Evolutionary conservation across 768 basidiomycete species (phyloP), one percentile per base, ranked within the genome.

Genomic region (Leccinum arenicola): DNA sequence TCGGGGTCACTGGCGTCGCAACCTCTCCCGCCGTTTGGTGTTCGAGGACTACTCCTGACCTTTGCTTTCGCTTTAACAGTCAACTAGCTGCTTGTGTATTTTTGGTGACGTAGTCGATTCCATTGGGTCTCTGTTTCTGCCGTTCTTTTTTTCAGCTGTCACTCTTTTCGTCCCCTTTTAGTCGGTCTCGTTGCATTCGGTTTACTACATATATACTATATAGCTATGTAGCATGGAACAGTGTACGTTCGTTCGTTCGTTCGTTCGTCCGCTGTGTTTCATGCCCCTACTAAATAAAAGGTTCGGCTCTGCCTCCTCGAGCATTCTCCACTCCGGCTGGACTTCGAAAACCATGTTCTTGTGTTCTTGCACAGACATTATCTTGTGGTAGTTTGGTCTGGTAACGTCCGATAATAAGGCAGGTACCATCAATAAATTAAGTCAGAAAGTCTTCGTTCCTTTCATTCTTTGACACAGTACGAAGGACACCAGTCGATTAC

Each of bases 361-460:
- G 12, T 14, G 35, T 33, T 33, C 33, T 33, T 33, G 33, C 33
- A 33, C 33, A 33, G n/a, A n/a, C n/a, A n/a, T n/a, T 15, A 15
- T 36, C 0, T 0, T 36, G 14, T 36, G 35, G 35, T 36, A 36
- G 36, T 36, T 1, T 36, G 14, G 35, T 36, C 31, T 31, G 29
- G 29, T 31, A 0, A 1, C 31, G 31, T 31, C 31, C 31, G 31
- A 31, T 31, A 1, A 31, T 31, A 0, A 31, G 31, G 31, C 31
- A 31, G 0, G 31, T 31, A 4, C 10, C 0, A 5, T 31, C 31
- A 31, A 31, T 5, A 11, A 31, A 11, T 31, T 1, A 0, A 31
- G 1, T 31, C 10, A 31, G 31, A 31, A 5, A 31, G 10, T 31
- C 4, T 31, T 31, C 31, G 31, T 31, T 31, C 31, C 31, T 31